Evolutionary conservation across 2,329 filamentous ascomycete genomes (phyloP), one percentile per base, ranked within the genome.

Genomic region (Ploettnerulaceae sp.): DNA sequence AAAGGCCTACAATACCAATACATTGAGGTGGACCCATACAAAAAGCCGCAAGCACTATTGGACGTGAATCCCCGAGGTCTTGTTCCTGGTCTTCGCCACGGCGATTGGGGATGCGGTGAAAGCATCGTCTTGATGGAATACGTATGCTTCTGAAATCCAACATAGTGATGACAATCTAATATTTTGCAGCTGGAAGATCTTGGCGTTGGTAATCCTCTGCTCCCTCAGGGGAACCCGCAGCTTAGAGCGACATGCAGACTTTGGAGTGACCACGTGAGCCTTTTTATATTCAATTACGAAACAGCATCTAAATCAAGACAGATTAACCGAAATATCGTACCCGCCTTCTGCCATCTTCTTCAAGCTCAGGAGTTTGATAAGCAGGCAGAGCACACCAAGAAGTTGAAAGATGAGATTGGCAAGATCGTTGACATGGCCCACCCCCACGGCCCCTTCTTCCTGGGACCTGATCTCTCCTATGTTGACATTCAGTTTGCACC

Each of bases 61-160:
- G 84, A 89, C 54, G 79, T 89, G 40, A 91, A 89, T 56, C 84
- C 86, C 2, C 73, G 82, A 43, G 86, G 86, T 1, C 71, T 86
- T 6, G 84, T 94, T 2, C 89, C 89, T 6, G 85, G 82, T 7
- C 74, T 95, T 48, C 74, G 81, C 29, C 84, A 93, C 64, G 85
- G 83, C 8, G 79, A 87, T 52, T 95, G 87, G 86, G 81, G 82
- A 0, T 89, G 84, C 58, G 83, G 89, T 60, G 89, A 94, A 62
- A 91, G 85, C 58, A 79, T 79, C 1, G 83, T 94, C 3, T 76
- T 95, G 57, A 75, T 95, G 64, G 89, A 95, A 82, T 94, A 94
- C 66, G 82, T 86, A 68, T n/a, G 7, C 44, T 8, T 4, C 17
- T n/a, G 7, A 15, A 17, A 25, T 4, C 12, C 11, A 9, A 2